phyloP scores from a whole-genome alignment of 2,329 filamentous ascomycete species.

The Cytospora paraplurivora region DNA sequence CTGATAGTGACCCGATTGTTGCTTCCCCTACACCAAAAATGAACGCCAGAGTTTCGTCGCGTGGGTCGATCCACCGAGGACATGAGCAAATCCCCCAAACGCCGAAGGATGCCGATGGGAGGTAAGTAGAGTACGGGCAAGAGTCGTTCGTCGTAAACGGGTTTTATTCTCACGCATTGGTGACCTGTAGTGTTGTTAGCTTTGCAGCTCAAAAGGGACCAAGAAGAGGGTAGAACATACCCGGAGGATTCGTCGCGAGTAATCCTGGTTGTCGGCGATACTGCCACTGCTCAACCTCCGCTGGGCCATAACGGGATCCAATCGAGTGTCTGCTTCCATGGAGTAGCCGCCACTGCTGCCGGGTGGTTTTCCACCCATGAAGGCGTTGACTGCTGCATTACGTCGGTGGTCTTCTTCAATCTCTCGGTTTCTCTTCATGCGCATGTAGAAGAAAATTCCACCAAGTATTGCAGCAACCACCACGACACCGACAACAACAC shows the following conservation, averaged over 20 bases:
- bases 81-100: constrained; percentile 38
- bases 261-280: constrained; percentile 96
- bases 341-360: constrained; percentile 66
- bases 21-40: constrained; percentile 24
- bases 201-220: not conserved
- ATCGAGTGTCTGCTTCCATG: constrained; percentile 72
- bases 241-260: constrained; percentile 93
- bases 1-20: constrained; percentile 32
- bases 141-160: constrained; percentile 41
- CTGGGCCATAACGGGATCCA: constrained; percentile 84
- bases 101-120: constrained; percentile 42
- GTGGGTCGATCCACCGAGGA: constrained; percentile 32
- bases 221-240: constrained; percentile 52
- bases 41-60: constrained; percentile 28
- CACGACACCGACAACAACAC: constrained; percentile 82
- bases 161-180: constrained; percentile 55
- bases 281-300: constrained; percentile 89
- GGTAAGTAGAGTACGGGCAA: constrained; percentile 40
- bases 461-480: constrained; percentile 66
- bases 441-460: constrained; percentile 72
- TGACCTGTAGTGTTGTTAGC: constrained; percentile 48
- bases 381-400: constrained; percentile 76
- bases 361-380: constrained; percentile 66
- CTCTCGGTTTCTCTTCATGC: constrained; percentile 73
- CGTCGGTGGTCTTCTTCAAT: constrained; percentile 84